Conservation (phyloP, 1,139 yeast genomes). For the Yamadazyma buinensis region DNA sequence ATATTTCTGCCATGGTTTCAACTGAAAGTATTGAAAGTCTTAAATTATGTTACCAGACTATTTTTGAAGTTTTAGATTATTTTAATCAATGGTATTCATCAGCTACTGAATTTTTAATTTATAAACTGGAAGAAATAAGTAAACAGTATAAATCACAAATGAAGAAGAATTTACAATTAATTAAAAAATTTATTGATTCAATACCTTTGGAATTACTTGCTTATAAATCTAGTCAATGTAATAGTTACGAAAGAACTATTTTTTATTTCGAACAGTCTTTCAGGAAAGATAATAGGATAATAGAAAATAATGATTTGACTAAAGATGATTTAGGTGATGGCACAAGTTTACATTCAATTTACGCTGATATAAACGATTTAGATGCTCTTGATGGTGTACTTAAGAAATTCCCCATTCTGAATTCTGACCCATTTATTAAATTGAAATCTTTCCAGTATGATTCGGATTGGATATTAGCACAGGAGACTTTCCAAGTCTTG, state of each 20-base stretch:
- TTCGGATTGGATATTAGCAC: constrained; percentile 84
- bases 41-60: constrained; percentile 63
- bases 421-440: constrained; percentile 41
- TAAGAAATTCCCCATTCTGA: constrained; percentile 66
- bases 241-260: constrained; percentile 85
- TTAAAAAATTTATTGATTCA: constrained; percentile 44
- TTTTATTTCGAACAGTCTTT: constrained; percentile 78
- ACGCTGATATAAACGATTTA: constrained; percentile 81
- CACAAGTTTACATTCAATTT: constrained; percentile 66
- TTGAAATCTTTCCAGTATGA: constrained; percentile 78
- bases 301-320: constrained; percentile 13
- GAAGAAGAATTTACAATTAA: constrained; percentile 28
- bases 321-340: constrained; percentile 16
- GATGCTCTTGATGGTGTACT: constrained; percentile 89
- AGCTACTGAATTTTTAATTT: constrained; percentile 24
- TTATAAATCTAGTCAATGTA: constrained; percentile 74
- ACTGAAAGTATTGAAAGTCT: constrained; percentile 55
- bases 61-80: constrained; percentile 80
- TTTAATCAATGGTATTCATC: constrained; percentile 69
- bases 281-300: constrained; percentile 23
- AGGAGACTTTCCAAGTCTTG: constrained; percentile 75
- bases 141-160: constrained; percentile 10
- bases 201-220: constrained; percentile 76
- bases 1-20: constrained; percentile 26
- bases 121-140: constrained; percentile 15